A percentile compares a stretch with the other conserved stretches of the same genome.
These are phyloP conservation scores for Ogataea methanolica DNA, from an alignment of 805 yeast genomes.

Conservation along the genomic window DNA sequence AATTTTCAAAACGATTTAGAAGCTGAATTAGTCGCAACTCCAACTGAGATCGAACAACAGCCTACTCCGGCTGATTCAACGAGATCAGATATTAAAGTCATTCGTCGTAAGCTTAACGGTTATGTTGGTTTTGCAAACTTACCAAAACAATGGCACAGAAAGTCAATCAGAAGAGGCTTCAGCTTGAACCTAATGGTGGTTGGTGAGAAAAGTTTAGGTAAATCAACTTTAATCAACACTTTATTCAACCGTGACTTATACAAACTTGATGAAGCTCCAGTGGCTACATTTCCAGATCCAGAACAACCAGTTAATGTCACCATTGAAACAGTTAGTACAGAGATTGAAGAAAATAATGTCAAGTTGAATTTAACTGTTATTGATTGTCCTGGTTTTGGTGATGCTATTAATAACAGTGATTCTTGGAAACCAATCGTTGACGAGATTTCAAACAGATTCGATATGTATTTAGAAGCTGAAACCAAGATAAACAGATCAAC, in stretches of 20 bases:
- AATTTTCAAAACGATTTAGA: too few species aligned
- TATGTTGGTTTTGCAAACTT: conserved; percentile 96
- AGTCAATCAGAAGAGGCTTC: conserved; percentile 86
- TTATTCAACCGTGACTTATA: conserved; percentile 69
- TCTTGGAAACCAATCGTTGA: conserved; percentile 90
- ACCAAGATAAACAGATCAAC: conserved; percentile 71
- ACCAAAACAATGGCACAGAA: conserved; percentile 98
- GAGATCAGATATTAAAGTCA: conserved; percentile 46
- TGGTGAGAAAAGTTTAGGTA: conserved; percentile 90
- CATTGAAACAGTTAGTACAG: conserved; percentile 58
- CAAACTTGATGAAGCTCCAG: conserved; percentile 23
- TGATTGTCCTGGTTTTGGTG: conserved; percentile 95
- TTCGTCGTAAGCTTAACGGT: conserved; percentile 80
- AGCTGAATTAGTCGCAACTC: too few species aligned
- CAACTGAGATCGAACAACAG: too few species aligned
- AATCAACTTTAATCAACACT: conserved; percentile 87
- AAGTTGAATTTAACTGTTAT: conserved; percentile 77
- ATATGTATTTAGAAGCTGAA: conserved; percentile 84
- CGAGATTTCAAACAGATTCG: conserved; percentile 82
- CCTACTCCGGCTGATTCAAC: conserved; percentile 4
- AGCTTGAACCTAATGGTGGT: conserved; percentile 83
- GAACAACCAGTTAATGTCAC: conserved; percentile 44
- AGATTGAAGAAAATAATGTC: conserved; percentile 92
- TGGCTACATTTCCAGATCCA: conserved; percentile 35
- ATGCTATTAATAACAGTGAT: conserved; percentile 71